Percentiles rank a stretch among this genome's conserved stretches.
phyloP scores from a whole-genome alignment of 2,329 filamentous ascomycete genomes.

The Fusarium tjaetaba region DNA sequence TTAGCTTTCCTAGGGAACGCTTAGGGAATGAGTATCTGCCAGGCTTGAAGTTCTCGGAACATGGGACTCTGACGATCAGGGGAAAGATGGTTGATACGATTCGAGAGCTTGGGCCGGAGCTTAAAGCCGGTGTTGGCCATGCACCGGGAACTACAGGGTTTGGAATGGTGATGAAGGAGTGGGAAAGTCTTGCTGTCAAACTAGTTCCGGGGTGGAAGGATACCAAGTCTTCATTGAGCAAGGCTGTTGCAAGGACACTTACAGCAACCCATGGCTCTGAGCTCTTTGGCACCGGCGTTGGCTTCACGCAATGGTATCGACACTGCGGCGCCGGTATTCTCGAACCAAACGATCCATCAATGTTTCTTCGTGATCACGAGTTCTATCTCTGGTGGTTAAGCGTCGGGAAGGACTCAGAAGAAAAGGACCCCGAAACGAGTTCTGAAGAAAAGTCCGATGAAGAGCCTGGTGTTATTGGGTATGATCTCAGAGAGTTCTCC shows the following conservation, averaged over 20 bases:
- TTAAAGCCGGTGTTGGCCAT: background rate
- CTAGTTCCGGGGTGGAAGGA: background rate
- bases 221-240: background rate
- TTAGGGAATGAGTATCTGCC: background rate
- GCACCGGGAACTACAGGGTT: background rate
- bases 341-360: background rate
- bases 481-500: background rate
- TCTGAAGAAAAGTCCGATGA: background rate
- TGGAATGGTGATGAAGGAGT: background rate
- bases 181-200: background rate
- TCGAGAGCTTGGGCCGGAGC: background rate
- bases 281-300: background rate
- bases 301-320: constrained; percentile 15
- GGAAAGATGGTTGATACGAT: constrained; percentile 12
- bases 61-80: background rate
- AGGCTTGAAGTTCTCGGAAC: background rate
- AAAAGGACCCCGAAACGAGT: rapidly evolving
- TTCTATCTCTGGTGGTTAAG: constrained; percentile 16
- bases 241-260: background rate
- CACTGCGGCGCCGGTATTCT: constrained; percentile 8
- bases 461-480: background rate
- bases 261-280: background rate
- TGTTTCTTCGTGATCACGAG: constrained; percentile 9
- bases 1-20: background rate
- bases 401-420: rapidly evolving